phyloP scores from a whole-genome alignment of 768 basidiomycete genomes.

The Brasilioporus rufonigricans region DNA sequence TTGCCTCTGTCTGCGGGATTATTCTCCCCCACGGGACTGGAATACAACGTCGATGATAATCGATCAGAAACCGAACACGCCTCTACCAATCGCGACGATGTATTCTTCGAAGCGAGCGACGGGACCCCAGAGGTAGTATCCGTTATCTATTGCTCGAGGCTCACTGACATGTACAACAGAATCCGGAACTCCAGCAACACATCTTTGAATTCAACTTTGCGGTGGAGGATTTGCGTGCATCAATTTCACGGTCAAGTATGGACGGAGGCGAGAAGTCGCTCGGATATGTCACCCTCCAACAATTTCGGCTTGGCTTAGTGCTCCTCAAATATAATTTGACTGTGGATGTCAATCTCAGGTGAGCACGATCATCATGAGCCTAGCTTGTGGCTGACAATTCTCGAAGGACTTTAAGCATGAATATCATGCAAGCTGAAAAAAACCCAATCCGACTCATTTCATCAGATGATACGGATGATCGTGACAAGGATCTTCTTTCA shows the following conservation, averaged over 20 bases:
- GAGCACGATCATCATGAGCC: slow-evolving; percentile 9
- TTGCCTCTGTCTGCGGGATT: slow-evolving; percentile 56
- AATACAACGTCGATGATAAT: slow-evolving; percentile 70
- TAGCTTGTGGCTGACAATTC: slow-evolving; percentile 7
- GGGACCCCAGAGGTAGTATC: slow-evolving; percentile 50
- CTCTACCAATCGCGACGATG: slow-evolving; percentile 45
- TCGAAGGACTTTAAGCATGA: slow-evolving; percentile 70
- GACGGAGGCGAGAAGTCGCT: slow-evolving; percentile 68
- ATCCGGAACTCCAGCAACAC: slow-evolving; percentile 46
- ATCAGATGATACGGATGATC: slow-evolving; percentile 45
- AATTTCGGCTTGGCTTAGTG: slow-evolving; percentile 72
- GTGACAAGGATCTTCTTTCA: slow-evolving; percentile 66
- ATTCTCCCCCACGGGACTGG: slow-evolving; percentile 51
- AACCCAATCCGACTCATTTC: slow-evolving; percentile 64
- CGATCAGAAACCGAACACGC: slow-evolving; percentile 43
- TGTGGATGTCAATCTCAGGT: slow-evolving; percentile 81
- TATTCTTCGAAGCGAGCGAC: slow-evolving; percentile 74
- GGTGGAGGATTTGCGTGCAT: slow-evolving; percentile 79
- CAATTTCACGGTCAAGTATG: slow-evolving; percentile 65
- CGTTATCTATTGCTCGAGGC: not conserved
- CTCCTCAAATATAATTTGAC: slow-evolving; percentile 84
- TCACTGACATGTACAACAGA: slow-evolving; percentile 17
- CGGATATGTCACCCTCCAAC: slow-evolving; percentile 75
- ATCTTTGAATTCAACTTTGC: slow-evolving; percentile 85
- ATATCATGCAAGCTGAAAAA: slow-evolving; percentile 56